Conservation (phyloP, 1,139 yeast genomes). For the Lodderomyces pseudojiufengensis region DNA sequence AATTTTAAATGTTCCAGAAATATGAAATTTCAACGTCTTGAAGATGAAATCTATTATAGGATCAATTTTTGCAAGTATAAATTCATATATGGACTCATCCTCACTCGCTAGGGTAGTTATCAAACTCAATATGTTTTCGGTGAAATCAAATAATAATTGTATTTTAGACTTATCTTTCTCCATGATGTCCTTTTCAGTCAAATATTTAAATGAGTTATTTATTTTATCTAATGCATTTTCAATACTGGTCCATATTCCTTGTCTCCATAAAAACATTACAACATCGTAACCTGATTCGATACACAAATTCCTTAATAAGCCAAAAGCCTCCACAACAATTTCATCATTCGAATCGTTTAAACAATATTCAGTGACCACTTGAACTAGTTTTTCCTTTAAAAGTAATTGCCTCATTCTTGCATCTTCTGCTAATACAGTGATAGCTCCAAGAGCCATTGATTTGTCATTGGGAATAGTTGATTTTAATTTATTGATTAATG, state of each 20-base stretch:
- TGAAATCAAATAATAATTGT: slow-evolving; percentile 55
- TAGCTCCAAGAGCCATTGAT: slow-evolving; percentile 73
- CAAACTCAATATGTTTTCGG: slow-evolving; percentile 72
- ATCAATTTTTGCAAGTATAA: slow-evolving; percentile 43
- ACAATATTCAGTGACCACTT: slow-evolving; percentile 59
- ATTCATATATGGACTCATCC: slow-evolving; percentile 56
- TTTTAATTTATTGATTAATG: slow-evolving; percentile 62
- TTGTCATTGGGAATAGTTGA: slow-evolving; percentile 69
- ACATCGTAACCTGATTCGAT: slow-evolving; percentile 90
- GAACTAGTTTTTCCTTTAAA: slow-evolving; percentile 67
- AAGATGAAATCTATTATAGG: slow-evolving; percentile 39
- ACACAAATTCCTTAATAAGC: slow-evolving; percentile 72
- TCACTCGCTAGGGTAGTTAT: slow-evolving; percentile 64
- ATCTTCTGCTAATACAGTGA: slow-evolving; percentile 70
- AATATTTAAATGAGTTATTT: slow-evolving; percentile 41
- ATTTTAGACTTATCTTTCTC: slow-evolving; percentile 38
- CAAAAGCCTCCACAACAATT: slow-evolving; percentile 74
- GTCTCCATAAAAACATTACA: slow-evolving; percentile 71
- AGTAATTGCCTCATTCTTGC: slow-evolving; percentile 56
- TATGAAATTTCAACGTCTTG: slow-evolving; percentile 36
- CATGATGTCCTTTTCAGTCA: slow-evolving; percentile 22
- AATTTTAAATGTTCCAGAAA: slow-evolving; percentile 25
- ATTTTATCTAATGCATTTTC: slow-evolving; percentile 50
- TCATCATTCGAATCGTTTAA: slow-evolving; percentile 69
- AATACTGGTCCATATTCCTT: slow-evolving; percentile 65